Base-by-base conservation (phyloP, 2,329 filamentous ascomycete genomes). In the Aspergillus vadensis region DNA sequence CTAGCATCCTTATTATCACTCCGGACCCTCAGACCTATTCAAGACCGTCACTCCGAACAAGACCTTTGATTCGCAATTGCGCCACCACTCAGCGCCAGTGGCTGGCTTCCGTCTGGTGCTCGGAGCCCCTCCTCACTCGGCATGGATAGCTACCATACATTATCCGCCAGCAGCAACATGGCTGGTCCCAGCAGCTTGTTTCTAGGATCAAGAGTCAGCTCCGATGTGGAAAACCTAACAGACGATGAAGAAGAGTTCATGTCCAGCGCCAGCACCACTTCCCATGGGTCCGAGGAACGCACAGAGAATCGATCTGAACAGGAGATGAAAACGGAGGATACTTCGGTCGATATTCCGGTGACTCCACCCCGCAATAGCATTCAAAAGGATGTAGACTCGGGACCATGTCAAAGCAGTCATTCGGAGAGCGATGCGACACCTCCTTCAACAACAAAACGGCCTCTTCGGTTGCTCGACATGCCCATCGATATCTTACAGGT, bases 401-500 rank as follows among this genome's bases (percentile, higher is more conserved):
- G 58, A 17, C 30, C 23, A 19, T 63, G 57, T 19, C 58, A 57
- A 17, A 30, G 54, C 43, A 47, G 47, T 2, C 27, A 17, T 5
- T 38, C 50, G 43, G 15, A 25, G 14, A 17, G n/a, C n/a, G 19
- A 23, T 27, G 25, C 32, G 47, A 17, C 27, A 32, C 7, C 39
- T 17, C 4, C 41, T 7, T 17, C 54, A 19, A 19, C 53, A 17
- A 36, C 51, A 64, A 82, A 81, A 62, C 80, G 81, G 41, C 86
- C 88, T 23, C 79, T 92, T 62, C 83, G 82, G 38, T 79, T 95
- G 51, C 80, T 95, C 25, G 89, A 93, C 71, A 81, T 95, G 19
- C 91, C 91, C 1, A 81, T 92, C 61, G 91, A 95, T 72, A 84
- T 95, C 19, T 77, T 95, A 47, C 89, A 90, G 66, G 83, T 91